Conservation (phyloP, 1,139 yeast genomes). For the Geotrichum histeridarum region DNA sequence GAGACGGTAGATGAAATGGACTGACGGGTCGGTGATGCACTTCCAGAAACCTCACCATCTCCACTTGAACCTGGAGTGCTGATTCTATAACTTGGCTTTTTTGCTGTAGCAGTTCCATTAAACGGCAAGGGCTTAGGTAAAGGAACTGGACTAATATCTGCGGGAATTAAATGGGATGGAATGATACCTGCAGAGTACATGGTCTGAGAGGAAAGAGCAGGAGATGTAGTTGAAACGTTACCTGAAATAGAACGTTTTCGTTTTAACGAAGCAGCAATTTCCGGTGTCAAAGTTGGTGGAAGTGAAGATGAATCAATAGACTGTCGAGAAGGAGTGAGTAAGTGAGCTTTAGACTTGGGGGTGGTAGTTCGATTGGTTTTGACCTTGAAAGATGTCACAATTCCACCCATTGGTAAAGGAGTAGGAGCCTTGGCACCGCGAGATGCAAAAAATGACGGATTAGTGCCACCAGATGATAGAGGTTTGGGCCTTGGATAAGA, state of each 20-base stretch:
- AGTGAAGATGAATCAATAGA: not conserved
- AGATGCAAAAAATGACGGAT: conserved; percentile 17
- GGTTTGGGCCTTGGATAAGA: conserved; percentile 5
- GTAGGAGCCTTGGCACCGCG: conserved; percentile 19
- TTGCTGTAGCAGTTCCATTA: conserved; percentile 6
- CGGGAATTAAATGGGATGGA: conserved; percentile 18
- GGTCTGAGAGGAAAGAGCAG: conserved; percentile 3
- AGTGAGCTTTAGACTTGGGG: conserved; percentile 6
- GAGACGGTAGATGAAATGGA: conserved; percentile 4
- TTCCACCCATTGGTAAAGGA: conserved; percentile 17
- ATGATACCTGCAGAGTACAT: conserved; percentile 13
- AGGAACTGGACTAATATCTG: conserved; percentile 15
- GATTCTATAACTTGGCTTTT: not conserved
- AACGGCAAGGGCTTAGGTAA: conserved; percentile 17
- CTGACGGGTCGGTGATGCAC: not conserved
- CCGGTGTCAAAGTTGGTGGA: not conserved
- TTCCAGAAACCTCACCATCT: not conserved
- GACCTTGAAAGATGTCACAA: conserved; percentile 16
- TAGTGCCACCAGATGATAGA: conserved; percentile 8
- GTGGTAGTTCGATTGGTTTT: conserved; percentile 10
- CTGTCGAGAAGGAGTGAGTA: conserved; percentile 1
- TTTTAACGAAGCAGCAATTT: conserved; percentile 1
- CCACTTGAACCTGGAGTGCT: not conserved
- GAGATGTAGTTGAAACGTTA: not conserved
- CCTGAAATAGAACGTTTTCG: conserved; percentile 9